Evolutionary conservation across 2,329 filamentous ascomycete species (phyloP).

Genomic region (Aspergillus sp.): DNA sequence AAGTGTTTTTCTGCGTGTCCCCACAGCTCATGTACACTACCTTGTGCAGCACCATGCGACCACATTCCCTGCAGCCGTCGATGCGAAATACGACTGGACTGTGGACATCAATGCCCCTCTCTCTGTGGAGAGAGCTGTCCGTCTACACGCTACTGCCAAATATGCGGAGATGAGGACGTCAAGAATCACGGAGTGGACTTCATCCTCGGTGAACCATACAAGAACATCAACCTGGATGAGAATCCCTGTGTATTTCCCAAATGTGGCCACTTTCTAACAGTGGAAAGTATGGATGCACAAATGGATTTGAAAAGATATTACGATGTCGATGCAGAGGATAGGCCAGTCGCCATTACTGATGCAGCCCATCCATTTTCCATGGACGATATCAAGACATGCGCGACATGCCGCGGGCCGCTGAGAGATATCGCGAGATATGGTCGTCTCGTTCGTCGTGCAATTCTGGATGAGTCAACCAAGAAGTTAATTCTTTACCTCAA

Average conservation of each 20-base stretch:
- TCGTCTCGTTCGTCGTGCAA: constrained; percentile 52
- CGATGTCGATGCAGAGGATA: constrained; percentile 14
- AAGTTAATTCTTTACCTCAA: constrained; percentile 56
- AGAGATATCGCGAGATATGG: constrained; percentile 55
- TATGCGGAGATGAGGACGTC: constrained; percentile 41
- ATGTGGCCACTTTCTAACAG: constrained; percentile 59
- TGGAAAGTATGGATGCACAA: constrained; percentile 54
- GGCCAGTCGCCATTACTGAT: constrained; percentile 17
- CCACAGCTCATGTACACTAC: constrained; percentile 47
- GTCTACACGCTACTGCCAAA: constrained; percentile 47
- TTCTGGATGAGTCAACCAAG: constrained; percentile 58
- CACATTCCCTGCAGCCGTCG: constrained; percentile 58
- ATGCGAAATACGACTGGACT: constrained; percentile 48
- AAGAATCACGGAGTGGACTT: constrained; percentile 50
- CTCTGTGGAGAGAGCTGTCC: constrained; percentile 61
- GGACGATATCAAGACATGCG: constrained; percentile 48
- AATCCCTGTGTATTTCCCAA: constrained; percentile 55
- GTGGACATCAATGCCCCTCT: constrained; percentile 59
- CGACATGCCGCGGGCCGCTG: constrained; percentile 53
- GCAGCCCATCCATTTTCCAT: constrained; percentile 45
- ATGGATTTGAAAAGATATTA: constrained; percentile 46
- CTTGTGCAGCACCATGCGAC: constrained; percentile 61
- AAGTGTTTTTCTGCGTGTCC: constrained; percentile 50
- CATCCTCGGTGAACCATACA: constrained; percentile 48
- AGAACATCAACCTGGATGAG: constrained; percentile 52